Conservation (phyloP, 1,139 yeast genomes). For the Yamadazyma conglobata region DNA sequence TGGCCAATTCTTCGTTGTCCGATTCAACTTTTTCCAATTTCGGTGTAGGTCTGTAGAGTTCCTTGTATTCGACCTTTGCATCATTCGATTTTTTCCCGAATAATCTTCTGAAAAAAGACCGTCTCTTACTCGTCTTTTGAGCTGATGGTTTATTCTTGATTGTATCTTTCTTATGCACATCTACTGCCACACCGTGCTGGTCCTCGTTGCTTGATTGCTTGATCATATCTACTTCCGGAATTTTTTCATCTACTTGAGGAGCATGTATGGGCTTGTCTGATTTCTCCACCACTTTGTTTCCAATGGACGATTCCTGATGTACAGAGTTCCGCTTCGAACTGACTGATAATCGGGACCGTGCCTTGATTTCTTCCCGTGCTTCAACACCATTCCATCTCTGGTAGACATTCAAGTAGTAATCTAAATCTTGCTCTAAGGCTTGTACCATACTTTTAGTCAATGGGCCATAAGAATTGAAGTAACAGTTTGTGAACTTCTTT, state of each 20-base stretch:
- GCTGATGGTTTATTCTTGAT: constrained; percentile 2
- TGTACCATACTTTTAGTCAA: constrained; percentile 22
- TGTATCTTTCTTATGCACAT: not conserved
- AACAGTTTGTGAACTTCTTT: constrained; percentile 18
- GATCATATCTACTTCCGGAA: constrained; percentile 7
- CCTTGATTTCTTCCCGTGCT: constrained; percentile 13
- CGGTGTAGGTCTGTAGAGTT: constrained; percentile 18
- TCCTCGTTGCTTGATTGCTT: constrained; percentile 1
- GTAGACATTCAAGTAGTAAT: constrained; percentile 16
- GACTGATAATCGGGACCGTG: constrained; percentile 1
- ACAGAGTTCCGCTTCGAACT: not conserved
- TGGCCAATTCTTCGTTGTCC: no score
- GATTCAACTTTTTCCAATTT: constrained; percentile 9
- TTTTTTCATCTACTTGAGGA: not conserved
- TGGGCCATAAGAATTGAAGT: constrained; percentile 21
- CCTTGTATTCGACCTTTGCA: constrained; percentile 11
- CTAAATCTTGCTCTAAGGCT: constrained; percentile 23
- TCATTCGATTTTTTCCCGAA: constrained; percentile 12
- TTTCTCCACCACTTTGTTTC: not conserved
- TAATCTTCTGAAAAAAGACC: constrained; percentile 20
- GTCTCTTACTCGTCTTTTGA: constrained; percentile 10
- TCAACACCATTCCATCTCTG: constrained; percentile 13
- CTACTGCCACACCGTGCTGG: not conserved
- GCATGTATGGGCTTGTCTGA: not conserved
- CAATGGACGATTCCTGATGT: no score